Base-by-base conservation (phyloP, 306 rosid species). In the Medicago arabica region DNA sequence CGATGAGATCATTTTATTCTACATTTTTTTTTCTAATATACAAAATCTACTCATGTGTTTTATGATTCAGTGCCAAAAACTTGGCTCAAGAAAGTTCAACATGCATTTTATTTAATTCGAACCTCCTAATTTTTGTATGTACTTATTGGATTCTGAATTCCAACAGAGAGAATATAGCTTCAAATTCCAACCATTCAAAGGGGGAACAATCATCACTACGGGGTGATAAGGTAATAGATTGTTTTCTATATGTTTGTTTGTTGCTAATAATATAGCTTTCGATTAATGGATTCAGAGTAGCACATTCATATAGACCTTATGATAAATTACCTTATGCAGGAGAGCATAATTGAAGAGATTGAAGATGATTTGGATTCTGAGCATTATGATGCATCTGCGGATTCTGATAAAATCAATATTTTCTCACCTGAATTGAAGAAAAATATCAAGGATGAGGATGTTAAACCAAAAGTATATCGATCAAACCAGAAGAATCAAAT, bases 301-400 rank as follows among this genome's bases (percentile, higher is more conserved):
- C 67, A 68, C 79, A 13, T 54, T 40, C 49, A 40, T 34, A 61
- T 44, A 41, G 81, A 59, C 50, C 55, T 78, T 51, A 50, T 75
- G 73, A 43, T 63, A 36, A 18, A 66, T 67, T 41, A 46, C 63
- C 59, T 69, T 82, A 50, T 86, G 77, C 86, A 93, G 97, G 88
- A 82, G 53, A 78, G 73, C 12, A 82, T 81, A 81, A 67, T 73
- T 25, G 90, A 86, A 73, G 97, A 91, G 79, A 82, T 77, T 78
- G 92, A 86, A 82, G 83, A 85, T 11, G 86, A 85, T 21, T 87
- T 81, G 12, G 93, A 88, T 74, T 82, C 83, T 63, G 95, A 87
- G 40, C 82, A 83, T 25, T 75, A 81, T 64, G 93, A 85, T 57
- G 77, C 82, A 67, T 80, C 62, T 65, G 79, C 70, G 82, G 81